Evolutionary conservation across 257 asterid species (phyloP), one percentile per base, ranked within the genome.

Genomic region (Dorcoceras hygrometricum): DNA sequence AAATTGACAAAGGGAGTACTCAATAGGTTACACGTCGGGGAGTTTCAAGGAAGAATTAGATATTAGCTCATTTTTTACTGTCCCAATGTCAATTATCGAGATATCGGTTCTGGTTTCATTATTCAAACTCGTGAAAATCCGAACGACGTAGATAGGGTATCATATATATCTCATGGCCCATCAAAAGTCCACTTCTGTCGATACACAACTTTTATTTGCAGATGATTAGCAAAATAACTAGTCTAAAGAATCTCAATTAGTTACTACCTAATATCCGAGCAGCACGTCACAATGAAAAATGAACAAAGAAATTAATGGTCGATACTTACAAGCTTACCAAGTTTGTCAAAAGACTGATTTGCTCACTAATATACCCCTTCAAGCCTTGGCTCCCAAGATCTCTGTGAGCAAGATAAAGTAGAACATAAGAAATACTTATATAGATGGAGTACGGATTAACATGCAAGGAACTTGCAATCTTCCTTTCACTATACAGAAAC

Each of bases 301-400:
- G 51, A 70, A 22, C 4, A 32, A 51, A 50, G 39, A 55, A 25
- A 34, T 22, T 66, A 62, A 69, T 1, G 23, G 19, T 26, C 24
- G 80, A 83, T 72, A 80, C 88, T 66, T 74, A 83, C 88, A 80
- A 59, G 84, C 80, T 75, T 63, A 78, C 88, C 80, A 83, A 83
- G 60, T 80, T 80, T 71, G 86, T 50, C 70, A 83, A 70, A 25
- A 73, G 75, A 48, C 78, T 68, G 59, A 83, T 80, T 71, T 80
- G 75, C 39, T 80, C 82, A 14, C 80, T 83, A 34, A 83, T 83
- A 67, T 71, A 62, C 31, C 88, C 88, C 81, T 83, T 83, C 78
- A 83, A 76, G 63, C 82, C 86, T 67, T 83, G 88, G 67, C 78
- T 73, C 19, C 86, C 88, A 65, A 83, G 88, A 83, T 83, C 88